Evolutionary conservation across 805 yeast genomes (phyloP).

Genomic region (Starmerella kuoi): DNA sequence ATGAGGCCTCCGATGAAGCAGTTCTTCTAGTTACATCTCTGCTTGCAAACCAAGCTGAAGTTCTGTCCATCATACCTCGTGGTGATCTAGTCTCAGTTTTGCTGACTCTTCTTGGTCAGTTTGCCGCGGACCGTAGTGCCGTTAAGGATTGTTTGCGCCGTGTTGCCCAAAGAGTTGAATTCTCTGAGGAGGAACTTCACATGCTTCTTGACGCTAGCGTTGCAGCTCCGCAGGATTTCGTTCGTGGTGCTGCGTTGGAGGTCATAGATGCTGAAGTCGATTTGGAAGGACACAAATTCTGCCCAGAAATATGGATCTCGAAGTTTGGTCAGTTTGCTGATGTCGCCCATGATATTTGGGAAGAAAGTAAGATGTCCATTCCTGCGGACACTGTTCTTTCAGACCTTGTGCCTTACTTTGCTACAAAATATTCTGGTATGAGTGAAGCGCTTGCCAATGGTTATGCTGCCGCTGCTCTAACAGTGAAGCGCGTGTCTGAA

Average conservation of each 20-base stretch:
- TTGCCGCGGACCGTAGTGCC: conserved; percentile 66
- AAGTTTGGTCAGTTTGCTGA: conserved; percentile 56
- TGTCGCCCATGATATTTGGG: conserved; percentile 74
- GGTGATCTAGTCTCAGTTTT: conserved; percentile 48
- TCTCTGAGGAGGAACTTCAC: conserved; percentile 46
- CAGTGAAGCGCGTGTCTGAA: conserved; percentile 19
- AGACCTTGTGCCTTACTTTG: conserved; percentile 40
- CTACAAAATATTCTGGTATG: conserved; percentile 34
- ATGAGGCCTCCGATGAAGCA: conserved; percentile 59
- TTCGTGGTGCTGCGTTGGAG: conserved; percentile 69
- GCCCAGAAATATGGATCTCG: conserved; percentile 66
- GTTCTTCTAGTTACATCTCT: conserved; percentile 69
- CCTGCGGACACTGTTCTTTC: conserved; percentile 29
- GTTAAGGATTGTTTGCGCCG: conserved; percentile 76
- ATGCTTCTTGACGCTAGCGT: conserved; percentile 39
- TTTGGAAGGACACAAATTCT: conserved; percentile 35
- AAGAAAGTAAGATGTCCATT: conserved; percentile 51
- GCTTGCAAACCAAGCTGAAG: conserved; percentile 37
- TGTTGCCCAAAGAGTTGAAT: conserved; percentile 59
- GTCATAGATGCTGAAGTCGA: conserved; percentile 69
- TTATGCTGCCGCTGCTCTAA: conserved; percentile 35
- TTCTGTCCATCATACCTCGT: conserved; percentile 55
- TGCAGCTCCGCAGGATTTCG: conserved; percentile 54
- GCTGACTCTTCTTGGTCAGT: conserved; percentile 46
- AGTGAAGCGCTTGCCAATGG: conserved; percentile 65